Base-by-base conservation (phyloP, 352 stramenopile genomes). In the Globisporangium spinosum region DNA sequence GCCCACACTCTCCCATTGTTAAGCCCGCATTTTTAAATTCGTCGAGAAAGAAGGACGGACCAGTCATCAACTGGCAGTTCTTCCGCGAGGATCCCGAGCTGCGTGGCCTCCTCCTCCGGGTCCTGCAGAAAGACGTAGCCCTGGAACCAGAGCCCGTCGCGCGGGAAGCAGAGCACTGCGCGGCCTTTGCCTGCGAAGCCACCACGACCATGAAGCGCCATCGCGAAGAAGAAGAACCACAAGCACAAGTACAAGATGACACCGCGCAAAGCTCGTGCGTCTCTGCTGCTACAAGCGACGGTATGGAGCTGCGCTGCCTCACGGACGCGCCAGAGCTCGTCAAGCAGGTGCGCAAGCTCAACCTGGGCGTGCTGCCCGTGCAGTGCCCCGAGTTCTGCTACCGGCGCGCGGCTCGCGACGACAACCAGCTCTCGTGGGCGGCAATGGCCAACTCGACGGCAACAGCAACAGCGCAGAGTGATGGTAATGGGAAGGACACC, bases 21-120 rank as follows among this genome's bases (percentile, higher is more conserved):
- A 22, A 34, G 2, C 12, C 13, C 10, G 0, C 15, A 49, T 49
- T 22, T 20, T 22, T 49, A 20, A 49, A 47, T 6, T n/a, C 40
- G 4, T 8, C 13, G 13, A 20, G 10, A 10, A 10, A 40, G 34
- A 25, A 64, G 51, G 8, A 68, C 70, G 62, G 69, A 89, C 77
- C 77, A 88, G 65, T 83, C 79, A 62, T 91, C 83, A 12, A 91
- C 75, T 29, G 80, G 74, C n/a, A 82, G 69, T 65, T 91, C 79
- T 61, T 80, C 77, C 23, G 79, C 83, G 63, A 91, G 74, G 49
- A 91, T 71, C 20, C 81, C 81, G 17, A 88, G 54, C 57, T 91
- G 83, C 61, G 65, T 38, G 35, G 71, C 70, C 7, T 61, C 61
- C 23, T 3, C 34, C 15, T 23, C 43, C 35, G 43, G 45, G 29